Evolutionary conservation across 305 asterid species (phyloP).

Genomic region (Ruellia speciosa): DNA sequence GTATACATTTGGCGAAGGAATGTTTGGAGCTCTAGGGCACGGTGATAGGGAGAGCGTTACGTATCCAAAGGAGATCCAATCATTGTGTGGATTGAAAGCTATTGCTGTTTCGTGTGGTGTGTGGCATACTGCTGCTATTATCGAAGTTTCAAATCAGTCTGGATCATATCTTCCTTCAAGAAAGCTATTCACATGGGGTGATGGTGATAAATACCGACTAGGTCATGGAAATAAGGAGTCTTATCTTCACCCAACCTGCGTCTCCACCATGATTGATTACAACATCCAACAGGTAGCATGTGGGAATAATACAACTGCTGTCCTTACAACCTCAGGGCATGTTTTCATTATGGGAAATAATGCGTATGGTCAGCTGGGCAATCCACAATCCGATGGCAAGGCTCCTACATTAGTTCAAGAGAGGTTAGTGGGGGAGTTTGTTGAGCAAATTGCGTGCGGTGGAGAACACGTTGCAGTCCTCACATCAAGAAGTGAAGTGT

Average conservation of each 20-base stretch:
- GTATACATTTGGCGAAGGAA: constrained; percentile 85
- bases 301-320: constrained; percentile 60
- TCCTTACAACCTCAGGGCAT: constrained; percentile 79
- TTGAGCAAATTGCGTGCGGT: constrained; percentile 78
- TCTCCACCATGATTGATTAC: constrained; percentile 60
- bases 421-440: constrained; percentile 71
- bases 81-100: constrained; percentile 53
- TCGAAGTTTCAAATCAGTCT: constrained; percentile 52
- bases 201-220: constrained; percentile 65
- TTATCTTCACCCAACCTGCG: constrained; percentile 64
- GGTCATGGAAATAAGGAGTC: constrained; percentile 81
- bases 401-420: constrained; percentile 69
- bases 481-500: constrained; percentile 72
- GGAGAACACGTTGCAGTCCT: constrained; percentile 61
- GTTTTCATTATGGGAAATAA: constrained; percentile 74
- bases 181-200: constrained; percentile 93
- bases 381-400: constrained; percentile 65
- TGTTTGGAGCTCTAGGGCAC: constrained; percentile 80
- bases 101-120: constrained; percentile 64
- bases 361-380: constrained; percentile 65
- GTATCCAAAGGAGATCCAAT: constrained; percentile 60
- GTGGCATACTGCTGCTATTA: constrained; percentile 92
- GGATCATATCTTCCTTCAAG: constrained; percentile 39
- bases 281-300: constrained; percentile 75
- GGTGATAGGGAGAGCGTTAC: constrained; percentile 53